Evolutionary conservation across 306 rosid species (phyloP), one percentile per base, ranked within the genome.

Genomic region (Fragaria ananassa): DNA sequence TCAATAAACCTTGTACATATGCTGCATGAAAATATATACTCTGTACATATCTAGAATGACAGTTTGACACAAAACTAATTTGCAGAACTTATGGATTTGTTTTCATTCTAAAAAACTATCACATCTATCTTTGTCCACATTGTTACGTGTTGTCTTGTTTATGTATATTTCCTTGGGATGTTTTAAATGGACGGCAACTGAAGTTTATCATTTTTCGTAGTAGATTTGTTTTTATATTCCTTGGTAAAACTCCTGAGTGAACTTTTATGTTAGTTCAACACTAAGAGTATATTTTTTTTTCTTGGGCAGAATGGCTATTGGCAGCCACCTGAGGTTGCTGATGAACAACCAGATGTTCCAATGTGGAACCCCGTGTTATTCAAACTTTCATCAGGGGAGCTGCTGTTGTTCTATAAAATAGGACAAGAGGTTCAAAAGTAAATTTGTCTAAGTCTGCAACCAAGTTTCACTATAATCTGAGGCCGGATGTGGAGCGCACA

Each of bases 281-380:
- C 82, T 75, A 5, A 78, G 64, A 47, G 15, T 42, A 46, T n/a
- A 80, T 23, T 14, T 75, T 75, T 14, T 75, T 81, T 42, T 83
- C 54, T 66, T 75, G 75, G 41, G 78, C 84, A 93, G 97, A 80
- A 87, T 81, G 97, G 94, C 58, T 63, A 23, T 53, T 94, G 98
- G 98, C 76, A 90, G 73, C 45, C 88, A 68, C 97, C 96, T 27
- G 68, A 82, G 50, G 72, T 91, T 60, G 93, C 86, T 21, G 98
- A 94, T 82, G 93, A 91, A 81, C 71, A 94, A 76, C 88, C 85
- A 12, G 74, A 88, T 68, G 82, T 91, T 81, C 94, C 98, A 51
- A 87, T 94, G 97, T 94, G 98, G 98, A 94, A 94, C 63, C 98
- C 97, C 34, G 97, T 90, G 17, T 72, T 94, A 76, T 91, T 90